These are phyloP conservation scores for Pinus tabuliformis DNA, from an alignment of 75 land plant genomes.

Conservation along the genomic window DNA sequence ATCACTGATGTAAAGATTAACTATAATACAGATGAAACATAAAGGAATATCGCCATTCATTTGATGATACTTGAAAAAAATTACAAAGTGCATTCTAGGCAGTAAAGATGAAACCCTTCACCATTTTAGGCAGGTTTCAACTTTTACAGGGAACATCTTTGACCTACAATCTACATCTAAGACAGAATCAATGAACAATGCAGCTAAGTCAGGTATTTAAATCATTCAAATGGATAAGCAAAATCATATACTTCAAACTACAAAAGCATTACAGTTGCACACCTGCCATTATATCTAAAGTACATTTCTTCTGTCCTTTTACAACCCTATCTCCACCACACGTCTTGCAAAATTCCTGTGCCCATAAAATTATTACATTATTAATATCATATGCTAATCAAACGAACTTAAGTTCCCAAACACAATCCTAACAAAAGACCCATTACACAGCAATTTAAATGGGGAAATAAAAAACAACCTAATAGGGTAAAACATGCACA, in stretches of 20 bases:
- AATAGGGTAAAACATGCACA: too few relatives aligned
- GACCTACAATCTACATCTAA: not conserved
- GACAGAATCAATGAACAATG: not conserved
- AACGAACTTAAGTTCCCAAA: not conserved
- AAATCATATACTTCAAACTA: not conserved
- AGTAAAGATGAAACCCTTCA: not conserved
- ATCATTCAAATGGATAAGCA: not conserved
- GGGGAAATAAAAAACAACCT: too few relatives aligned
- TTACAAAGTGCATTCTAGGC: not conserved
- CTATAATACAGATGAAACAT: too few relatives aligned
- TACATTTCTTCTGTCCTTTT: constrained; percentile 56
- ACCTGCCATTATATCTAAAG: constrained; percentile 85
- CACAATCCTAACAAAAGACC: not conserved
- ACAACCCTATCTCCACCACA: constrained; percentile 67
- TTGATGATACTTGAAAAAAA: not conserved
- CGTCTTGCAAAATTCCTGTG: constrained; percentile 67
- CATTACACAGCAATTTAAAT: too few relatives aligned
- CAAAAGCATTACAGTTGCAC: not conserved
- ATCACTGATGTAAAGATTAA: too few relatives aligned
- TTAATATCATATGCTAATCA: not conserved
- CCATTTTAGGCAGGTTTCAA: not conserved
- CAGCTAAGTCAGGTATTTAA: not conserved
- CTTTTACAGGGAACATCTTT: not conserved
- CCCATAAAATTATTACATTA: not conserved
- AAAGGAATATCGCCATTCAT: not conserved